Evolutionary conservation across 1,284 basidiomycete genomes (phyloP), one percentile per base, ranked within the genome.

Genomic region (Pseudozyma flocculosa): DNA sequence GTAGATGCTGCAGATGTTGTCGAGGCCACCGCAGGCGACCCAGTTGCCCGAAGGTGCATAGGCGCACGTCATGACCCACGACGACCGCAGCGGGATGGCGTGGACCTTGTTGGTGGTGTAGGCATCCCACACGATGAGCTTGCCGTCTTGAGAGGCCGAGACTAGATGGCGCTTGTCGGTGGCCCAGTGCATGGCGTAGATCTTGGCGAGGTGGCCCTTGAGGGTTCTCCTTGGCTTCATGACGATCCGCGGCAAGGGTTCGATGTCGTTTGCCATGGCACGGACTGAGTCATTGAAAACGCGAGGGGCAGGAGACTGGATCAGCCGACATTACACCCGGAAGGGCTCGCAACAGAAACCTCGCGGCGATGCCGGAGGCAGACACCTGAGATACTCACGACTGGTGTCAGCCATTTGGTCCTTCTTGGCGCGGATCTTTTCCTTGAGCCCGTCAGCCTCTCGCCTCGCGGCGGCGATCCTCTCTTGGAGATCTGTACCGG

Each of bases 61-160:
- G 43, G 95, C 94, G 79, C 95, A 98, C 43, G 95, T 97, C 94
- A 98, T 98, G 81, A 98, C 94, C 95, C 95, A 98, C 68, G 89
- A 92, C 36, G 92, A 95, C 44, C 94, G 87, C 37, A 98, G 83
- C 41, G 94, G 94, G 79, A 98, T 97, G 66, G 94, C 94, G 79
- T 98, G 93, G 52, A 98, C 94, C 83, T 98, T 98, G 85, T 98
- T 97, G 60, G 92, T 95, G 10, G 94, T 96, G 81, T 97, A 97
- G 40, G 95, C 94, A 80, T 99, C 94, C 94, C 94, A 99, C 46
- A 99, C 92, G 78, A 99, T 97, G 54, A 99, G 85, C 81, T 98
- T 97, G 59, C 95, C 95, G 78, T 99, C 94, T 79, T 99, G 94
- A 4, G 94, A 97, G 22, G 95, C 94, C 13, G 94, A 97, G 40